Evolutionary conservation across 345 rosid genomes (phyloP).

Genomic region (Iberis pinnata): DNA sequence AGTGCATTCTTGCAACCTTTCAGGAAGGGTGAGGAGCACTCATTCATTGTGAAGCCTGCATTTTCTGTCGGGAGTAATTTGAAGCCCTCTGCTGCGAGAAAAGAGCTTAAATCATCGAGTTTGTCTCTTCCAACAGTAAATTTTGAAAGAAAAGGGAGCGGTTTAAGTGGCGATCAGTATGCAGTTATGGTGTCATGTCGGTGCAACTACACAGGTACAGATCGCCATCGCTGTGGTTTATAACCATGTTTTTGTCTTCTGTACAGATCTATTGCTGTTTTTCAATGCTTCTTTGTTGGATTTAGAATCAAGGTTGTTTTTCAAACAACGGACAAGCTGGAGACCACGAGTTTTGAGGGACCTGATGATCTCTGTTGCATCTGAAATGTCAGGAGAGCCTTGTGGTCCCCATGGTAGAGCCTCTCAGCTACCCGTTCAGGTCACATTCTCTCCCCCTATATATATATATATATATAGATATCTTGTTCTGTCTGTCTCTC

Average conservation of each 20-base stretch:
- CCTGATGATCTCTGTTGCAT: conserved; percentile 85
- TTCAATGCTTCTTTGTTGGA: conserved; percentile 11
- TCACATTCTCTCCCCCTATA: conserved; percentile 21
- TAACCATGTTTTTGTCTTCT: conserved; percentile 15
- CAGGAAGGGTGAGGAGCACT: conserved; percentile 99
- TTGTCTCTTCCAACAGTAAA: conserved; percentile 41
- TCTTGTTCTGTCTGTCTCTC: conserved; percentile 11
- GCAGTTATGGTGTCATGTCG: conserved; percentile 86
- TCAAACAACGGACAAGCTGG: conserved; percentile 85
- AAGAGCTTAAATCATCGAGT: conserved; percentile 37
- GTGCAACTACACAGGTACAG: conserved; percentile 86
- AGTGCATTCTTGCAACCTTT: conserved; percentile 19
- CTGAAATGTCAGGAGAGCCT: conserved; percentile 63
- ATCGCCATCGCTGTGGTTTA: conserved; percentile 22
- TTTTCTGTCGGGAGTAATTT: conserved; percentile 51
- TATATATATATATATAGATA: conserved; percentile 4
- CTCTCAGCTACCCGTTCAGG: conserved; percentile 92
- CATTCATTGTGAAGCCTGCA: conserved; percentile 81
- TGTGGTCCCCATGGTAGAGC: conserved; percentile 52
- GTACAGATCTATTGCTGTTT: conserved; percentile 13
- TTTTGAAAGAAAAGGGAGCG: conserved; percentile 43
- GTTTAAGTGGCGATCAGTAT: conserved; percentile 49
- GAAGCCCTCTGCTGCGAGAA: conserved; percentile 44
- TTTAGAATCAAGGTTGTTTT: conserved; percentile 80
- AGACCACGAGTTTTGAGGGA: conserved; percentile 72